These are phyloP conservation scores for Ceriops zippeliana DNA, from an alignment of 345 rosid species.

Conservation along the genomic window DNA sequence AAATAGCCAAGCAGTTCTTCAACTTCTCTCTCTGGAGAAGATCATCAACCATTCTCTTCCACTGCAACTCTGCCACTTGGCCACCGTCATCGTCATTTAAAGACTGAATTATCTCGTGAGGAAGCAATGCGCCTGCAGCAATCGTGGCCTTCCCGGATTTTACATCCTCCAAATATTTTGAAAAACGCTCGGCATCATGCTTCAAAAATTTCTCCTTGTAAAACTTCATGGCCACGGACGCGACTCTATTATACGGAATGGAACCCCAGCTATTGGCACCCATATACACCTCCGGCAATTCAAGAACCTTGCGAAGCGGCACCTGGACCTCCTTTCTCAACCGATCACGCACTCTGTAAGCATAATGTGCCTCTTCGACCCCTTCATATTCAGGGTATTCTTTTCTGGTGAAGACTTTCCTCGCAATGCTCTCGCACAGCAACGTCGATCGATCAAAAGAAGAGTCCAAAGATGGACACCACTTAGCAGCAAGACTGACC, in stretches of 20 bases:
- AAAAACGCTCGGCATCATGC: conserved; percentile 46
- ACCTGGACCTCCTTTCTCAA: conserved; percentile 54
- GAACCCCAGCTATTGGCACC: conserved; percentile 44
- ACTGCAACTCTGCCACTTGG: conserved; percentile 49
- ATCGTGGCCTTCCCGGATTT: conserved; percentile 43
- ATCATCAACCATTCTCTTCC: conserved; percentile 69
- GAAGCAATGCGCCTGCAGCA: conserved; percentile 61
- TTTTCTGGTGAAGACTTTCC: conserved; percentile 41
- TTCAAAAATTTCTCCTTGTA: conserved; percentile 50
- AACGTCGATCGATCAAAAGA: conserved; percentile 45
- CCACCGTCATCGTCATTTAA: conserved; percentile 39
- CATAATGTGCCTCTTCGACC: conserved; percentile 59
- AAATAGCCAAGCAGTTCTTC: conserved; percentile 49
- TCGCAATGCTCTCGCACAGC: conserved; percentile 58
- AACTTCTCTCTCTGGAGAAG: conserved; percentile 38
- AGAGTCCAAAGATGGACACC: conserved; percentile 65
- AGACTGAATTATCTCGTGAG: conserved; percentile 51
- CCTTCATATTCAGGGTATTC: conserved; percentile 46
- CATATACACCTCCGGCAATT: conserved; percentile 61
- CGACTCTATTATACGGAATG: conserved; percentile 49
- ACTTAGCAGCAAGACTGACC: conserved; percentile 60
- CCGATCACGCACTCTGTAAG: conserved; percentile 56
- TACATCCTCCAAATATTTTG: conserved; percentile 39
- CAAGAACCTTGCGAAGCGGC: conserved; percentile 46
- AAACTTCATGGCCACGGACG: conserved; percentile 59